Conservation (phyloP, 176 grass and related monocot genomes). For the Cenchrus fungigraminus region DNA sequence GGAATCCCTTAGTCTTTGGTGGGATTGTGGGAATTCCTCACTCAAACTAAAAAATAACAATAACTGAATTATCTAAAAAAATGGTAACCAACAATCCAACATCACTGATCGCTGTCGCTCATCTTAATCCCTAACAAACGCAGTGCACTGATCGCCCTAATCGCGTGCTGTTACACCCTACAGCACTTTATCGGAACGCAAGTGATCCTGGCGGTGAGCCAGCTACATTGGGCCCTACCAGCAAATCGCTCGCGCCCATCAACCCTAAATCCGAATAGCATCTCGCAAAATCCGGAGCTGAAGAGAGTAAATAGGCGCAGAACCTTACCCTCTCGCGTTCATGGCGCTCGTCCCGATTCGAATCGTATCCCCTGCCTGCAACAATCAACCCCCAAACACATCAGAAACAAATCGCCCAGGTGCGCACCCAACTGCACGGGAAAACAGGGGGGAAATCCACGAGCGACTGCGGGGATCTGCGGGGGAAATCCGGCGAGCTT, state of each 20-base stretch:
- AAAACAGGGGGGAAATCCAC: not conserved
- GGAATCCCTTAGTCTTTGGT: not conserved
- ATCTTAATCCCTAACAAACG: not conserved
- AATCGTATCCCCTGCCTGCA: constrained; percentile 33
- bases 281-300: not conserved
- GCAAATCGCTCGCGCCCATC: not conserved
- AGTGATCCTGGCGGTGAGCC: not conserved
- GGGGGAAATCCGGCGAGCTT: not conserved
- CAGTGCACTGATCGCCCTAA: not conserved
- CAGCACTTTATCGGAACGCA: not conserved
- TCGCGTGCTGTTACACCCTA: not conserved
- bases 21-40: not conserved
- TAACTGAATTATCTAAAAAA: not conserved
- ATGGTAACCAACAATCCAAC: not conserved
- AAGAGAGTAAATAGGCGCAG: not conserved
- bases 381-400: constrained; percentile 11
- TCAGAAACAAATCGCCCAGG: constrained; percentile 11
- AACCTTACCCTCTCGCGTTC: constrained; percentile 71
- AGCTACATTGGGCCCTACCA: not conserved
- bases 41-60: not conserved
- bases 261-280: constrained; percentile 38
- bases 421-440: not conserved
- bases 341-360: constrained; percentile 32
- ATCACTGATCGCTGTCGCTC: not conserved
- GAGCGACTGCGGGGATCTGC: not conserved